A percentile compares a stretch with the other conserved stretches of the same genome.
These are phyloP conservation scores for Stagonosporopsis rhizophila DNA, from an alignment of 2,329 filamentous ascomycete genomes.

Conservation along the genomic window DNA sequence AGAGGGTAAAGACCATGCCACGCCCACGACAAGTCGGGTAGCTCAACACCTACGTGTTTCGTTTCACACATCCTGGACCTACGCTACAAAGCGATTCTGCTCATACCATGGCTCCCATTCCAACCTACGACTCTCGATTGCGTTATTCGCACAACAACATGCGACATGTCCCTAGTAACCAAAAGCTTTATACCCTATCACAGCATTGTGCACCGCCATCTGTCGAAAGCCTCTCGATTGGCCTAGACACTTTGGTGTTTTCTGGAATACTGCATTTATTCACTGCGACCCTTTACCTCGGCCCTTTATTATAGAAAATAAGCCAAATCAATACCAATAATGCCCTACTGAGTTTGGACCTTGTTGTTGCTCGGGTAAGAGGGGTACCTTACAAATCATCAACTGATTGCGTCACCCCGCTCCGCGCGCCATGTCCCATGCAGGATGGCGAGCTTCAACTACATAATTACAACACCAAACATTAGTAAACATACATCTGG, in stretches of 20 bases:
- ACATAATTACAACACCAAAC: slow-evolving; percentile 28
- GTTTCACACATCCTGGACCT: too few species aligned
- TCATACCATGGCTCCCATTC: neutral
- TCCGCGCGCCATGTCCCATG: slow-evolving; percentile 5
- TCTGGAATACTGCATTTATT: neutral
- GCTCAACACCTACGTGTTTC: neutral
- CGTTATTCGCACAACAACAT: neutral
- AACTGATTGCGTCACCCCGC: slow-evolving; percentile 32
- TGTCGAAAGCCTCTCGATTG: neutral
- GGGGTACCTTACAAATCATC: slow-evolving; percentile 35
- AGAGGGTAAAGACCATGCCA: slow-evolving; percentile 32
- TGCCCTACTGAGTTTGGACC: neutral
- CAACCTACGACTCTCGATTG: neutral
- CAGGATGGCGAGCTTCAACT: slow-evolving; percentile 20
- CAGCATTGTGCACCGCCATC: neutral
- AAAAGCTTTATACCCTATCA: neutral
- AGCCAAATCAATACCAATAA: neutral
- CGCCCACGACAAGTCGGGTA: slow-evolving; percentile 16
- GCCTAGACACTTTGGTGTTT: neutral
- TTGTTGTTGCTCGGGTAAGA: slow-evolving; percentile 1
- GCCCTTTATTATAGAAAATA: neutral
- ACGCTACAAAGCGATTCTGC: neutral
- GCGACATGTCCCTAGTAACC: neutral
- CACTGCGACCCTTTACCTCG: neutral
- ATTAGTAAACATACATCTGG: slow-evolving; percentile 33